Percentiles rank a stretch among this genome's conserved stretches.
These are phyloP conservation scores for Nepenthes gracilis DNA, from an alignment of 148 eudicot species.

Conservation along the genomic window DNA sequence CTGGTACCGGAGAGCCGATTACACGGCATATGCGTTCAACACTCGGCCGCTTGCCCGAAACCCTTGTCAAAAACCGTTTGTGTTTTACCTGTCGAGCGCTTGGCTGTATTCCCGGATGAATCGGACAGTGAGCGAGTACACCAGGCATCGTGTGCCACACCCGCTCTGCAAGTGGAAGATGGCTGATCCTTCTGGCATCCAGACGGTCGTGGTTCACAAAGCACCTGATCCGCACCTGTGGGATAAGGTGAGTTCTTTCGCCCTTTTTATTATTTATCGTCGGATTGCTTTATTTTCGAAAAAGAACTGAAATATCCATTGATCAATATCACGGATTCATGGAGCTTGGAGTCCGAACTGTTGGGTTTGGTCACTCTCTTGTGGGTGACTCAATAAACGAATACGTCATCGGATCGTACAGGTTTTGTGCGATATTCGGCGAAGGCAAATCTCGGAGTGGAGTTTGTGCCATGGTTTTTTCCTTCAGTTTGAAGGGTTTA, in stretches of 20 bases:
- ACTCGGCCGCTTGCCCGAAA: constrained; percentile 69
- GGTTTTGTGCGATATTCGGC: too few relatives aligned
- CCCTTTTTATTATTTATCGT: not conserved
- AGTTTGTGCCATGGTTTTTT: too few relatives aligned
- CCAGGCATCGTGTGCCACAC: constrained; percentile 38
- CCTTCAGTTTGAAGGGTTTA: too few relatives aligned
- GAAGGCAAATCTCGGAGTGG: too few relatives aligned
- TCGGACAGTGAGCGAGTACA: constrained; percentile 57
- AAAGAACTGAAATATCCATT: too few relatives aligned
- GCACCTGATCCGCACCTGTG: constrained; percentile 67
- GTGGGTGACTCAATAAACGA: too few relatives aligned
- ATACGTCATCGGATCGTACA: too few relatives aligned
- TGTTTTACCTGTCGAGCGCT: constrained; percentile 52
- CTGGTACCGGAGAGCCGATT: constrained; percentile 82
- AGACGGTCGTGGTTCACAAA: constrained; percentile 48
- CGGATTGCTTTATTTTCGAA: not conserved
- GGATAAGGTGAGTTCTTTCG: constrained; percentile 55
- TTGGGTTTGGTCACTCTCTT: too few relatives aligned
- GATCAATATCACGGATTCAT: too few relatives aligned
- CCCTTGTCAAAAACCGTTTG: constrained; percentile 78
- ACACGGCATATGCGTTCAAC: constrained; percentile 78
- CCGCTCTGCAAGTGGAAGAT: constrained; percentile 63
- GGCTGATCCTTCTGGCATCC: constrained; percentile 43
- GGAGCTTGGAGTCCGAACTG: too few relatives aligned
- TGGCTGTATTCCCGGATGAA: constrained; percentile 24